Evolutionary conservation across 257 asterid genomes (phyloP).

Genomic region (Nicotiana obtusifolia): DNA sequence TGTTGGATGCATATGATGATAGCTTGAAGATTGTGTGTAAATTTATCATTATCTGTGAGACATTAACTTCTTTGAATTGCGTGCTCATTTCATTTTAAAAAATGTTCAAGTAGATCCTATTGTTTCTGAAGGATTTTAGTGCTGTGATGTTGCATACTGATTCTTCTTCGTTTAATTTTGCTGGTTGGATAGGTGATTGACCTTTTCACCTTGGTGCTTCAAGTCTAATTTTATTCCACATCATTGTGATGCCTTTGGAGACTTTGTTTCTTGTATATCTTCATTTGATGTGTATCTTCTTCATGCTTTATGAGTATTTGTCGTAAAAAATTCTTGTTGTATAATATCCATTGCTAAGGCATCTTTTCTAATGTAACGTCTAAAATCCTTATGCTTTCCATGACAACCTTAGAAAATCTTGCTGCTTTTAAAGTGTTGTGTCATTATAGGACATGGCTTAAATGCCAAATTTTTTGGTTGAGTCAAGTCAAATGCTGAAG

Average conservation of each 20-base stretch:
- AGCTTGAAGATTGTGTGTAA: background rate
- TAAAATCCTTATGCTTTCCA: background rate
- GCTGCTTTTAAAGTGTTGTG: background rate
- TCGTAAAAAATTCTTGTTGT: background rate
- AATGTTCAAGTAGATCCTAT: background rate
- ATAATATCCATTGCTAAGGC: background rate
- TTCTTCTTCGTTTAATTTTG: background rate
- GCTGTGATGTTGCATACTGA: background rate
- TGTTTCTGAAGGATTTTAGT: background rate
- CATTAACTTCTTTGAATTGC: background rate
- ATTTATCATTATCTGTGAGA: background rate
- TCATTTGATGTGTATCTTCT: background rate
- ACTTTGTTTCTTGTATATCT: background rate
- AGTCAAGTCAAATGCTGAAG: background rate
- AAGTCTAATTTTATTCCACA: background rate
- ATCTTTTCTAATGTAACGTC: background rate
- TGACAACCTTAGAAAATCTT: background rate
- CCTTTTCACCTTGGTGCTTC: background rate
- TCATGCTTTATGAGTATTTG: background rate
- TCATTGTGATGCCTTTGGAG: background rate
- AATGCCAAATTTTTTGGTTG: background rate
- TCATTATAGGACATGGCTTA: background rate
- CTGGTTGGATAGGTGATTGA: background rate
- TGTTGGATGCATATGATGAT: background rate
- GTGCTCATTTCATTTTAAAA: background rate